Percentiles rank a stretch among this genome's conserved stretches.
Evolutionary conservation across 768 basidiomycete species (phyloP).

Genomic region (Tricholoma terreum): DNA sequence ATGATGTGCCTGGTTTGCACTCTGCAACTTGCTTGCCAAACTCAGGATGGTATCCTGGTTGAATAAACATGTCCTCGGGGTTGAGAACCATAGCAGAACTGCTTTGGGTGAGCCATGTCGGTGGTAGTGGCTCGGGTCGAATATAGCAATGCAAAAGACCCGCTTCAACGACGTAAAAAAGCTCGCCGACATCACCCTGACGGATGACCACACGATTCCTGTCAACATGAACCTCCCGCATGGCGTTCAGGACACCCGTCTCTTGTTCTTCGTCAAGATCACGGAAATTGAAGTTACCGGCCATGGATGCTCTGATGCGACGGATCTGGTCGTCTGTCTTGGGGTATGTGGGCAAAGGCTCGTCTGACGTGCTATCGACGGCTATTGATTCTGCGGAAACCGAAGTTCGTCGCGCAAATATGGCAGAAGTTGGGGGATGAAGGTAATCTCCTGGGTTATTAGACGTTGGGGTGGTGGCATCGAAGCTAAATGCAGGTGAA

Average conservation of each 20-base stretch:
- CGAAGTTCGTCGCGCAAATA: conserved; percentile 87
- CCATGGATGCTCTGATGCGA: conserved; percentile 85
- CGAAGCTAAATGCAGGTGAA: conserved; percentile 48
- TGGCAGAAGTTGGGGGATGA: conserved; percentile 71
- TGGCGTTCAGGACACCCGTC: conserved; percentile 88
- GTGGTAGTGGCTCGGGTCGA: conserved; percentile 61
- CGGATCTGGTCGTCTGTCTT: conserved; percentile 84
- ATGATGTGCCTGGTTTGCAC: conserved; percentile 80
- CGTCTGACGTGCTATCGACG: conserved; percentile 64
- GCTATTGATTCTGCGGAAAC: conserved; percentile 95
- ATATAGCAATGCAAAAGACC: conserved; percentile 85
- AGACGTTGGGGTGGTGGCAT: conserved; percentile 45
- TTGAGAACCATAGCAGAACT: conserved; percentile 36
- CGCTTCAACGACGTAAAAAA: conserved; percentile 94
- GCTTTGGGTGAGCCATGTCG: conserved; percentile 50
- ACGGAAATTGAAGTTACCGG: conserved; percentile 90
- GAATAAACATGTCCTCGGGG: conserved; percentile 53
- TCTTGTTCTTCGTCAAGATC: conserved; percentile 97
- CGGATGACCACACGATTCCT: conserved; percentile 88
- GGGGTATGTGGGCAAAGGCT: conserved; percentile 68
- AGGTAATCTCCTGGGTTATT: conserved; percentile 60
- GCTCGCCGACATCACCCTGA: conserved; percentile 96
- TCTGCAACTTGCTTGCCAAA: conserved; percentile 83
- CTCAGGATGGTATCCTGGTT: conserved; percentile 62
- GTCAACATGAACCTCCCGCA: conserved; percentile 79